A percentile compares a stretch with the other conserved stretches of the same genome.
Evolutionary conservation across 306 rosid species (phyloP).

Genomic region (Vicia faba): DNA sequence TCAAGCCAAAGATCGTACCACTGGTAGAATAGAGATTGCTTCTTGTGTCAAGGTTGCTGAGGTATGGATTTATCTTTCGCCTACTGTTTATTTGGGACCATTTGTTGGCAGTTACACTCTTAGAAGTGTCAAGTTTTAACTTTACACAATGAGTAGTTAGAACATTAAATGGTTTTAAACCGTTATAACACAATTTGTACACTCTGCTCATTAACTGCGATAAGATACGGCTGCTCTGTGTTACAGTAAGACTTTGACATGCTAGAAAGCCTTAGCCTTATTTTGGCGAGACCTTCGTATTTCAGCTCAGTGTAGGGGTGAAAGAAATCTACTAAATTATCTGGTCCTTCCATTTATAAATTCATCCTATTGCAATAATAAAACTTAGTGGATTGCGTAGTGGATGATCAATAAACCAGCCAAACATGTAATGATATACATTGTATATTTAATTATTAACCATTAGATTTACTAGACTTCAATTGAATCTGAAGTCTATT

Average conservation of each 20-base stretch:
- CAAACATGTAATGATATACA: not conserved
- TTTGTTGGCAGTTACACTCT: constrained; percentile 28
- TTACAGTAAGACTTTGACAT: constrained; percentile 14
- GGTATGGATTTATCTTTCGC: constrained; percentile 52
- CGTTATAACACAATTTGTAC: constrained; percentile 5
- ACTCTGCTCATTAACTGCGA: not conserved
- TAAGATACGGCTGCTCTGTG: constrained; percentile 13
- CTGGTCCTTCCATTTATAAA: not conserved
- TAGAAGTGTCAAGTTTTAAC: constrained; percentile 9
- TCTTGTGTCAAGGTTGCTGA: constrained; percentile 83
- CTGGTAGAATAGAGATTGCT: constrained; percentile 85
- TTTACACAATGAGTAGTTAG: not conserved
- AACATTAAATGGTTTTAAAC: constrained; percentile 25
- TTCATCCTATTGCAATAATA: not conserved
- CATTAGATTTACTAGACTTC: not conserved
- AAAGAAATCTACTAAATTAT: constrained; percentile 17
- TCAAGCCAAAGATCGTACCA: constrained; percentile 81
- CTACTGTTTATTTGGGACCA: constrained; percentile 21
- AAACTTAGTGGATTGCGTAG: not conserved
- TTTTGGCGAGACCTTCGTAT: constrained; percentile 20
- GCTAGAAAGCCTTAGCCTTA: constrained; percentile 11
- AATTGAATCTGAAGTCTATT: constrained; percentile 3
- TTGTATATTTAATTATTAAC: constrained; percentile 11
- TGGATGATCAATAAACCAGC: not conserved
- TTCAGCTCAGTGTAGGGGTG: constrained; percentile 8